Evolutionary conservation across 352 stramenopile genomes (phyloP).

Genomic region (Proteromonas lacertae): DNA sequence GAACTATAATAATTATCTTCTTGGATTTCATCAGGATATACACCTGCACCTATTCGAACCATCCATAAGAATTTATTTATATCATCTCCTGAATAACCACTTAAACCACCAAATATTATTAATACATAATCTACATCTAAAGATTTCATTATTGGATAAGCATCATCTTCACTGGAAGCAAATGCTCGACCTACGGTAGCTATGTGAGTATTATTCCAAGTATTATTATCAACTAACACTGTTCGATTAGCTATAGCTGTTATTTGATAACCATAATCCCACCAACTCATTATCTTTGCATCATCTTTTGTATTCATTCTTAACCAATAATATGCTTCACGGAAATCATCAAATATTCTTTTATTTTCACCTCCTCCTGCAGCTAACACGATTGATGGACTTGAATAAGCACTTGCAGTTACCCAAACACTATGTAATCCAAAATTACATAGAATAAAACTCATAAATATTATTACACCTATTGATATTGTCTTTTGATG

Average conservation of each 20-base stretch:
- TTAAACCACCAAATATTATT: conserved; percentile 47
- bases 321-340: conserved; percentile 51
- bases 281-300: too few relatives aligned
- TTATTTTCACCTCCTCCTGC: conserved; percentile 23
- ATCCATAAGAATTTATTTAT: conserved; percentile 81
- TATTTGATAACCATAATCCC: too few relatives aligned
- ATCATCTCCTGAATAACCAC: conserved; percentile 39
- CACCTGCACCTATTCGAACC: conserved; percentile 27
- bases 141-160: conserved; percentile 41
- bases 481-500: too few relatives aligned
- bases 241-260: conserved; percentile 38
- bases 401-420: conserved; percentile 49
- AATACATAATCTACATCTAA: conserved; percentile 64
- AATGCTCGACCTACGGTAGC: conserved; percentile 50
- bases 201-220: too few relatives aligned
- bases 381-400: conserved; percentile 51
- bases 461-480: too few relatives aligned
- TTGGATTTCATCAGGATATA: conserved; percentile 37
- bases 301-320: conserved; percentile 44
- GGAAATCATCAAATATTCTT: conserved; percentile 76
- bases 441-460: too few relatives aligned
- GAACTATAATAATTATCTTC: too few relatives aligned
- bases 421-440: conserved; percentile 42
- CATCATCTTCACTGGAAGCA: conserved; percentile 34
- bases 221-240: conserved; percentile 43